Base-by-base conservation (phyloP, 768 basidiomycete genomes). In the Amanita polypyramis region DNA sequence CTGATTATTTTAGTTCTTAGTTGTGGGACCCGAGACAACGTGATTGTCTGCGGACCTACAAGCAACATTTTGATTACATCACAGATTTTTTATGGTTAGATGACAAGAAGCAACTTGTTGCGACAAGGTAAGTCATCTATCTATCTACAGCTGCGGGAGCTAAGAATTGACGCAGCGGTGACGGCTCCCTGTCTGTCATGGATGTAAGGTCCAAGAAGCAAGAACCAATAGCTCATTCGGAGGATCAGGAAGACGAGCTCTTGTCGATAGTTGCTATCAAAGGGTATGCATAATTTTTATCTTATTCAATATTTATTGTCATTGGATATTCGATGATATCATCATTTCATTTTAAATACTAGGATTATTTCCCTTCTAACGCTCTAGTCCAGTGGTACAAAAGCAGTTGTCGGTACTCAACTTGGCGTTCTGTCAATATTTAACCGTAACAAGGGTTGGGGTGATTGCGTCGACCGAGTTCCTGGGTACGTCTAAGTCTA, bases 201-300 rank as follows among this genome's bases (percentile, higher is more conserved):
- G 94, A 97, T 56, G 77, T 94, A 20, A 79, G 93, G 50, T 81
- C 87, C 14, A 91, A 82, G 55, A 88, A 87, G 56, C 52, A 72
- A 10, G 77, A 83, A 43, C 88, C 89, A 1, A 65, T 87, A 50
- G 83, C 84, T 1, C 85, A 92, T 46, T 95, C 91, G 12, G 93
- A 95, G 60, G 89, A 95, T 66, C 94, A 97, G 61, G 94, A 96
- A 58, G 94, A 97, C 60, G 94, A 97, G 58, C 67, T 96, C 37
- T 71, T 97, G 7, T 90, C 89, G 4, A 78, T 92, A 37, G 80
- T 85, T 27, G 63, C 89, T 12, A 92, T 97, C 62, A 89, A 86
- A 70, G 77, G 81, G 83, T 86, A 58, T 25, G 74, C 23, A 34
- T 32, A 34, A 27, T 29, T 64, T 49, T 54, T 52, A 34, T 43